phyloP scores from a whole-genome alignment of 331 rosid genomes.

The Malus hybrid region DNA sequence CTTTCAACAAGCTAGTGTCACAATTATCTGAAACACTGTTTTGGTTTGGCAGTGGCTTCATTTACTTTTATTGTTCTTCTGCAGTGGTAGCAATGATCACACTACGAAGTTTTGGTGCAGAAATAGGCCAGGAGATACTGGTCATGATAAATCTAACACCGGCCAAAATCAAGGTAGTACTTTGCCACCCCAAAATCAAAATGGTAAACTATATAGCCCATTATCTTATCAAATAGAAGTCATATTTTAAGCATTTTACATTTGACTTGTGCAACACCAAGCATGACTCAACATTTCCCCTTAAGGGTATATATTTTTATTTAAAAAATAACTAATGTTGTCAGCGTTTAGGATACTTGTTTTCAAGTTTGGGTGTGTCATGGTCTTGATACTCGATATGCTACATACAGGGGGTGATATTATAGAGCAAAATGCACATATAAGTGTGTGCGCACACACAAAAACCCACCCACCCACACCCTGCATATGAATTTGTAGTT shows the following conservation, averaged over 20 bases:
- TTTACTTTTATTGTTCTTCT: constrained; percentile 20
- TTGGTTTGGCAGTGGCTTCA: background rate
- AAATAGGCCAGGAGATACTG: constrained; percentile 94
- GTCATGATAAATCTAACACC: constrained; percentile 66
- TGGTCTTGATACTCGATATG: background rate
- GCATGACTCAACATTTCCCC: background rate
- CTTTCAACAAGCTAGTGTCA: background rate
- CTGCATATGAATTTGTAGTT: constrained; percentile 7
- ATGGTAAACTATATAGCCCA: background rate
- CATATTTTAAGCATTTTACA: background rate
- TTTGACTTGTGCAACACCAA: background rate
- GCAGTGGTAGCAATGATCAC: constrained; percentile 99
- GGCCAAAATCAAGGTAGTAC: constrained; percentile 56
- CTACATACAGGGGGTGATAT: background rate
- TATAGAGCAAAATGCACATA: background rate
- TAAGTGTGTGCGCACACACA: background rate
- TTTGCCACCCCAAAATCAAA: background rate
- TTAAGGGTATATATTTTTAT: background rate
- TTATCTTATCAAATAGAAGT: background rate
- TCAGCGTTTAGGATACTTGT: background rate
- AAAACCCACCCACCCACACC: background rate
- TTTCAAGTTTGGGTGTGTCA: background rate
- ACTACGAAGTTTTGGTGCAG: constrained; percentile 97
- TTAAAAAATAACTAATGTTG: background rate
- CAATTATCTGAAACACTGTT: too few relatives aligned